These are phyloP conservation scores for Thielaviopsis cerberus DNA, from an alignment of 2,329 filamentous ascomycete species.

Conservation along the genomic window DNA sequence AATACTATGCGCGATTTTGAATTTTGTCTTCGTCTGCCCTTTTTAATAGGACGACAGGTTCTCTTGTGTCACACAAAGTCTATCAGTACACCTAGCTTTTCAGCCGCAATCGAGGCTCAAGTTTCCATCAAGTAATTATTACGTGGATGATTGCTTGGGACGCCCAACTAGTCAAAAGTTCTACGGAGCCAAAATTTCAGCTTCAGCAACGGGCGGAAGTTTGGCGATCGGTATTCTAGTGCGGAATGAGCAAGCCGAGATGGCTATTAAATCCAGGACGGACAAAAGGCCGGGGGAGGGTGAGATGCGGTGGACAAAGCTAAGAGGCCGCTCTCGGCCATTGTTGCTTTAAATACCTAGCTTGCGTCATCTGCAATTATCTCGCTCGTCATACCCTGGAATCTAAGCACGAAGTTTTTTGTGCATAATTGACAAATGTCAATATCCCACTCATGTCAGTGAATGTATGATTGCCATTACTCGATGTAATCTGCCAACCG, in stretches of 20 bases:
- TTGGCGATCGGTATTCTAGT: no score
- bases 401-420: no score
- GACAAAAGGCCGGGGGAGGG: background rate
- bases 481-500: constrained; percentile 2
- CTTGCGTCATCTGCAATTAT: background rate
- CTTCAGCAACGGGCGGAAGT: no score
- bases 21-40: background rate
- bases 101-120: background rate
- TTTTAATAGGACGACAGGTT: no score
- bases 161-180: background rate
- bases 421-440: no score
- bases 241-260: background rate
- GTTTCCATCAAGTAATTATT: background rate
- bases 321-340: background rate
- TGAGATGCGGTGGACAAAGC: background rate
- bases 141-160: background rate
- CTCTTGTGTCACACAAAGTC: background rate
- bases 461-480: constrained; percentile 1
- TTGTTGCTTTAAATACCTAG: background rate
- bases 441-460: background rate
- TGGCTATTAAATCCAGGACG: background rate
- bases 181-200: background rate
- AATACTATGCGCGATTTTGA: background rate
- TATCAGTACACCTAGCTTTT: background rate
- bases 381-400: no score